Percentiles rank a stretch among this genome's conserved stretches.
These are phyloP conservation scores for Cymbidium sinense DNA, from an alignment of 106 monocot species.

Conservation along the genomic window DNA sequence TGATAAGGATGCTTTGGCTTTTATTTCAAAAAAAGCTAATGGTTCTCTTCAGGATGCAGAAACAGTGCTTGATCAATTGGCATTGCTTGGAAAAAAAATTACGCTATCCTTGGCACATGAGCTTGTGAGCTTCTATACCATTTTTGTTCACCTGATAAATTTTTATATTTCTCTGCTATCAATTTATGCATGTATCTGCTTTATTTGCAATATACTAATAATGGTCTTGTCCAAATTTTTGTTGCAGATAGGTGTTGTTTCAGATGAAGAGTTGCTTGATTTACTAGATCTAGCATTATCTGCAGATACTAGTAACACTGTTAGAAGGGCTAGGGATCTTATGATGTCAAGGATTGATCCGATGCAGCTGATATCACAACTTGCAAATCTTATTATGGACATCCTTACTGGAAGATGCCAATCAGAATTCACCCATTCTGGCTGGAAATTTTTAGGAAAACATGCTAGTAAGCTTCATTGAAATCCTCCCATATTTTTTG, in stretches of 20 bases:
- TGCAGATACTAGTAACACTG: slow-evolving; percentile 82
- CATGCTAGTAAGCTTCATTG: slow-evolving; percentile 42
- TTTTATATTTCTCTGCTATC: not conserved
- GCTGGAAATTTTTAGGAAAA: slow-evolving; percentile 40
- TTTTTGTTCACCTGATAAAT: not conserved
- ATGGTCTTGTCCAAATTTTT: not conserved
- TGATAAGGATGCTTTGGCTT: slow-evolving; percentile 64
- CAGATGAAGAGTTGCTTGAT: slow-evolving; percentile 84
- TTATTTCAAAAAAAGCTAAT: slow-evolving; percentile 69
- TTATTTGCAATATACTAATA: not conserved
- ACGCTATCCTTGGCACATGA: slow-evolving; percentile 79
- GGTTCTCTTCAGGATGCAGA: slow-evolving; percentile 95
- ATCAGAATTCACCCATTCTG: slow-evolving; percentile 34
- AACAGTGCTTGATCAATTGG: slow-evolving; percentile 83
- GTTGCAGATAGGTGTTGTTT: slow-evolving; percentile 80
- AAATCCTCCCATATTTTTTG: not conserved
- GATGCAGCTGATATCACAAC: slow-evolving; percentile 84
- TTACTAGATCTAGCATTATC: slow-evolving; percentile 84
- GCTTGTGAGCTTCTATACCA: slow-evolving; percentile 47
- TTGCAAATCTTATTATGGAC: slow-evolving; percentile 98
- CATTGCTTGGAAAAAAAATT: slow-evolving; percentile 83
- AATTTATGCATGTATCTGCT: not conserved
- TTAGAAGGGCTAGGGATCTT: slow-evolving; percentile 81
- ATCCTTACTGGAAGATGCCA: slow-evolving; percentile 75
- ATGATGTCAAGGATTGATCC: slow-evolving; percentile 90